Percentiles rank a stretch among this genome's conserved stretches.
Conservation (phyloP, 129 eudicot genomes). For the Lactuca saligna region DNA sequence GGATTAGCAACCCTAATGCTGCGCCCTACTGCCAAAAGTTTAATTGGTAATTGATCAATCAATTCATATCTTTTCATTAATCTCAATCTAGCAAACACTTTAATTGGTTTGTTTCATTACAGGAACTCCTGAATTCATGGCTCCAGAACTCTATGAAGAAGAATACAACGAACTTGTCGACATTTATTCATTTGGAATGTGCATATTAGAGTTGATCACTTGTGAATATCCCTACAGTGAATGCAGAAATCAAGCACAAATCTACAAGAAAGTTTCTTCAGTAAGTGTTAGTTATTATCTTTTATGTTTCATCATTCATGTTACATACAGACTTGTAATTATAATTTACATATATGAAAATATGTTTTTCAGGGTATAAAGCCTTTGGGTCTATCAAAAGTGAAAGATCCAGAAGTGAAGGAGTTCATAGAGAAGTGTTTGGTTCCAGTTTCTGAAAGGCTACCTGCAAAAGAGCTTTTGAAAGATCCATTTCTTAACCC, state of each 20-base stretch:
- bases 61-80: background rate
- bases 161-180: conserved; percentile 56
- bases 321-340: no score
- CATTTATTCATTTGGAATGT: conserved; percentile 54
- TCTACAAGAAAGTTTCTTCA: conserved; percentile 44
- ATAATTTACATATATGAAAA: background rate
- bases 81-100: background rate
- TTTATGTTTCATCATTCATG: no score
- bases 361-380: conserved; percentile 34
- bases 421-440: conserved; percentile 52
- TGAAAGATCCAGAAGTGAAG: conserved; percentile 43
- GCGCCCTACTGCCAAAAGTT: conserved; percentile 32
- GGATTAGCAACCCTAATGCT: conserved; percentile 54
- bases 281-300: conserved; percentile 12
- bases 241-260: conserved; percentile 43
- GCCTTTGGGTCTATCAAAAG: conserved; percentile 46
- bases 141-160: conserved; percentile 47
- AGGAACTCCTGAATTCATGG: conserved; percentile 52
- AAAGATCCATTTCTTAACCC: conserved; percentile 47
- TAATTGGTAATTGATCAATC: conserved; percentile 26
- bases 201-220: conserved; percentile 51
- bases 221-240: conserved; percentile 54
- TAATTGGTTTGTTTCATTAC: conserved; percentile 9
- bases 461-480: conserved; percentile 47
- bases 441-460: conserved; percentile 46